Percentiles rank a stretch among this genome's conserved stretches.
These are phyloP conservation scores for Tripterygium wilfordii DNA, from an alignment of 177 flowering plant genomes.

Conservation along the genomic window DNA sequence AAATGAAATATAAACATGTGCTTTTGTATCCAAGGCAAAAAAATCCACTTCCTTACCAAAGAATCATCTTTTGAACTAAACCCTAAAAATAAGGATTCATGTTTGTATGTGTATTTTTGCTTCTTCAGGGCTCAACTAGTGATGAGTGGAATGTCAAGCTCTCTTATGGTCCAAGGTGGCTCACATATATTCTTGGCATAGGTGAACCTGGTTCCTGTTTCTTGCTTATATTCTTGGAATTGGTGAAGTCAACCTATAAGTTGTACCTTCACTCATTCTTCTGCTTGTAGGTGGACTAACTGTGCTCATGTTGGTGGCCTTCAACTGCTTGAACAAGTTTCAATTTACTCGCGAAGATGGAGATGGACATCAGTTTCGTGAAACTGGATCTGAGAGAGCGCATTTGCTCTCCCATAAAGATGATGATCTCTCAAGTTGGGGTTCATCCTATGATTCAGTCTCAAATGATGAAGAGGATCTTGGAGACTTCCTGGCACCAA, in stretches of 20 bases:
- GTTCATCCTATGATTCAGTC: slow-evolving; percentile 67
- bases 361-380: slow-evolving; percentile 16
- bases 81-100: neutral
- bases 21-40: too few species aligned
- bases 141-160: slow-evolving; percentile 33
- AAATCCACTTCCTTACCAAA: too few species aligned
- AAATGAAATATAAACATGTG: too few species aligned
- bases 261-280: neutral
- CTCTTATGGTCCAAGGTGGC: slow-evolving; percentile 53
- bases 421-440: slow-evolving; percentile 64
- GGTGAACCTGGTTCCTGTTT: slow-evolving; percentile 22
- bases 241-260: neutral
- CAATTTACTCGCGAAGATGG: slow-evolving; percentile 21
- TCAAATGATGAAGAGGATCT: slow-evolving; percentile 57
- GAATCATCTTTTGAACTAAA: too few species aligned
- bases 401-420: slow-evolving; percentile 66
- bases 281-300: slow-evolving; percentile 53
- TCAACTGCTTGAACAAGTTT: slow-evolving; percentile 36
- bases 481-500: slow-evolving; percentile 28
- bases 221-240: neutral
- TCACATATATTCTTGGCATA: slow-evolving; percentile 44
- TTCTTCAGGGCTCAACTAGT: slow-evolving; percentile 22
- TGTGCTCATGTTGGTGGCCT: slow-evolving; percentile 37
- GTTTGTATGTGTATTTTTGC: neutral
- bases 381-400: slow-evolving; percentile 31